phyloP scores from a whole-genome alignment of 768 basidiomycete genomes.

The Hericium coralloides region DNA sequence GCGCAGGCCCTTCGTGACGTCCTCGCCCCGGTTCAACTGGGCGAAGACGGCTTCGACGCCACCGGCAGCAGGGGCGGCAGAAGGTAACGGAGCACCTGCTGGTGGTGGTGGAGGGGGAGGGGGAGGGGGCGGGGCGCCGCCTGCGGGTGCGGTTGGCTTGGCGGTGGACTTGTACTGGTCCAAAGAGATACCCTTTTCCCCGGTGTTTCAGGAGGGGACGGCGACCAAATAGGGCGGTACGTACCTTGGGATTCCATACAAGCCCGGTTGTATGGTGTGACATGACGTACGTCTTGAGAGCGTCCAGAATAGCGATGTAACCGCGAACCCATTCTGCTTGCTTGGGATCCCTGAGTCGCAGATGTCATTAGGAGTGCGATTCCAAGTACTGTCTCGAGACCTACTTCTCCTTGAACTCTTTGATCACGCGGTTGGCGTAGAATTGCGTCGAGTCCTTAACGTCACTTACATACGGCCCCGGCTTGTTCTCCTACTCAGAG shows the following conservation, averaged over 20 bases:
- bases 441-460: constrained; percentile 82
- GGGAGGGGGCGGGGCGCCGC: constrained; percentile 42
- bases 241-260: constrained; percentile 79
- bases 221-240: background rate
- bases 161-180: constrained; percentile 52
- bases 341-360: constrained; percentile 59
- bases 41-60: constrained; percentile 82
- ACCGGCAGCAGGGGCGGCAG: constrained; percentile 29
- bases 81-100: constrained; percentile 28
- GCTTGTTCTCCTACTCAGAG: constrained; percentile 52
- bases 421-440: constrained; percentile 84
- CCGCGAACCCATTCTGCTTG: constrained; percentile 85
- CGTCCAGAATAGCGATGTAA: constrained; percentile 64
- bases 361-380: background rate
- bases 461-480: constrained; percentile 70
- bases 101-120: constrained; percentile 33
- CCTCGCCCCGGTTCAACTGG: constrained; percentile 80
- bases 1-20: constrained; percentile 82
- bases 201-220: background rate
- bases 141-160: constrained; percentile 27
- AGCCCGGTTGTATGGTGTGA: constrained; percentile 84
- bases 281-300: constrained; percentile 72
- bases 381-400: background rate
- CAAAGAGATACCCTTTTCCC: constrained; percentile 22
- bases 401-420: constrained; percentile 89